Evolutionary conservation across 176 grass and related monocot genomes (phyloP), one percentile per base, ranked within the genome.

Genomic region (Bromus sterilis): DNA sequence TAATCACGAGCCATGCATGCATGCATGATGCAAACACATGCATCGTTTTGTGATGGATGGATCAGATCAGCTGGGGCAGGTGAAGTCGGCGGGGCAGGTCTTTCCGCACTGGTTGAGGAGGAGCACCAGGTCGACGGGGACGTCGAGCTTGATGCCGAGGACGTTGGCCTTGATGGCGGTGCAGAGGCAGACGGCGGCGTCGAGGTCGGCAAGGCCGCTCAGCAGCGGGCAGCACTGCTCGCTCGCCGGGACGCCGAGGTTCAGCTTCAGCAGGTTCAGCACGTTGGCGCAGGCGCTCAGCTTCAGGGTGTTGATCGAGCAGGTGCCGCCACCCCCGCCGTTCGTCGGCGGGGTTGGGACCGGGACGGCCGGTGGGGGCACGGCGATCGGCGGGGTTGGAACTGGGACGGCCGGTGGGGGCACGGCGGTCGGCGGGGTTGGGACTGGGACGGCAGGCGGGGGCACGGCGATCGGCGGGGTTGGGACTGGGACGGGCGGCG

Each of bases 71-170:
- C 31, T 20, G 0, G 91, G 59, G 83, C 91, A 93, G 18, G 80
- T 82, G 88, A 91, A 97, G 74, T 85, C 83, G 4, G 86, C 30
- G 1, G 90, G 93, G 36, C 74, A 81, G 9, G 43, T 66, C 77
- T 97, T 97, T 49, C 84, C 81, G 37, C 94, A 97, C 76, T 80
- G 75, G 82, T 97, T 87, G 82, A 97, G 60, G 66, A 97, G 72
- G 9, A 93, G 53, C 13, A 46, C 24, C 29, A 93, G 88, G 75
- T 91, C 86, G 75, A 93, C 7, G 24, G 86, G 83, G 1, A 93
- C 21, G 36, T 89, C 75, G 63, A 97, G 30, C 11, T 64, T 57
- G 76, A 96, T 81, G 18, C 93, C 93, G 8, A 95, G 73, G 56
- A 90, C 37, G 60, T 90, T 87, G 68, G 89, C 89, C 80, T 76